Base-by-base conservation (phyloP, 2,329 filamentous ascomycete genomes). In the Cordyceps javanica region DNA sequence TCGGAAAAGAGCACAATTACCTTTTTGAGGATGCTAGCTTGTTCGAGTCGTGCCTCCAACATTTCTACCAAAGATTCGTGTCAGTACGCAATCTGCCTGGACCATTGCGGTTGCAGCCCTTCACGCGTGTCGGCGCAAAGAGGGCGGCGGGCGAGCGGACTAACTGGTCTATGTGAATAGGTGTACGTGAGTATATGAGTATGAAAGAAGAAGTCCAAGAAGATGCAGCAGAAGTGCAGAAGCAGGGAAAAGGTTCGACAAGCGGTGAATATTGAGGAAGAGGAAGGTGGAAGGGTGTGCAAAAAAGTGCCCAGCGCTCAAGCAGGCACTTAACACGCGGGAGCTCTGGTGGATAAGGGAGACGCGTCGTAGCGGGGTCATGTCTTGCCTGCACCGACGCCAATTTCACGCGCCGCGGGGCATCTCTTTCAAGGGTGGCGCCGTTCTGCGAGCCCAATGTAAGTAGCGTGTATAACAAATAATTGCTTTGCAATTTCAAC, bases 1-100 rank as follows among this genome's bases (percentile, higher is more conserved):
- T 7, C 1, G 36, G 34, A 38, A 25, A 6, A 42, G 16, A 46
- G 13, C 21, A 16, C n/a, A 23, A 39, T 62, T 75, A 93, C 91
- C 89, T 94, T 96, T 82, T 99, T 99, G 73, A 99, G 84, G 73
- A 96, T 82, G 70, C 85, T 82, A 62, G 95, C 93, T 82, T 97
- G 92, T 74, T 94, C 89, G 75, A 99, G 84, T 77, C 92, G 89
- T 85, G 94, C 94, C 84, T 99, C 94, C 79, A 99, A 86, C 93
- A 97, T 83, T 62, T 72, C 79, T 80, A 50, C 39, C 11, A 36
- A 44, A 11, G 10, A 16, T 8, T 44, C 25, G 16, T 9, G 58
- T 59, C 21, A 60, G 53, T 50, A 34, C 21, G 13, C 8, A 23
- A 13, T 16, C 8, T 52, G 30, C 23, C 26, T 32, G 13, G 44